Conservation (phyloP, 495 filamentous ascomycete genomes). For the Talaromyces adpressus region DNA sequence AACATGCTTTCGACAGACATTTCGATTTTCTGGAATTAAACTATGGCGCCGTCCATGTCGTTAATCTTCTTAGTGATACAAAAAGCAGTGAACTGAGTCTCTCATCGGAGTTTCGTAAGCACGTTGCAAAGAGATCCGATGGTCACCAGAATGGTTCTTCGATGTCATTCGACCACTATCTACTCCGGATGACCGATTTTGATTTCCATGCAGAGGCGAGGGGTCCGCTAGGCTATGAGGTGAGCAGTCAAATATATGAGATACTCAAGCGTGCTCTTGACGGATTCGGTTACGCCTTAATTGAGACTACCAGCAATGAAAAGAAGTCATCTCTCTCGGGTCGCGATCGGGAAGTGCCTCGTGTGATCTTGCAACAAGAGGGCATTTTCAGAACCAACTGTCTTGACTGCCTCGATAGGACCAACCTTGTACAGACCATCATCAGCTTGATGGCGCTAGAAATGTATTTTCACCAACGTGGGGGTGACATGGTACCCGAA, state of each 20-base stretch:
- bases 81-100: constrained; percentile 80
- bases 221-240: constrained; percentile 80
- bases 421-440: constrained; percentile 93
- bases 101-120: constrained; percentile 67
- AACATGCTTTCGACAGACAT: constrained; percentile 93
- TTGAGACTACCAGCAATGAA: constrained; percentile 40
- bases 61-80: constrained; percentile 84
- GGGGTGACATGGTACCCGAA: constrained; percentile 59
- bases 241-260: constrained; percentile 67
- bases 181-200: constrained; percentile 75
- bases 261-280: constrained; percentile 71
- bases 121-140: constrained; percentile 58
- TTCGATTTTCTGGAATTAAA: constrained; percentile 73
- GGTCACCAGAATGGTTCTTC: constrained; percentile 44
- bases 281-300: constrained; percentile 82
- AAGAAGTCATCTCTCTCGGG: constrained; percentile 16
- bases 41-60: constrained; percentile 84
- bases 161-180: constrained; percentile 49
- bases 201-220: constrained; percentile 95
- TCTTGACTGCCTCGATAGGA: constrained; percentile 90
- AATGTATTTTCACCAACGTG: constrained; percentile 63
- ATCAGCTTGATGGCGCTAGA: constrained; percentile 89
- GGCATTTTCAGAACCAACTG: constrained; percentile 96
- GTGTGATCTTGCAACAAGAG: constrained; percentile 78
- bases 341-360: constrained; percentile 16